Evolutionary conservation across 2,329 filamentous ascomycete genomes (phyloP).

Genomic region (Exophiala spinifera): DNA sequence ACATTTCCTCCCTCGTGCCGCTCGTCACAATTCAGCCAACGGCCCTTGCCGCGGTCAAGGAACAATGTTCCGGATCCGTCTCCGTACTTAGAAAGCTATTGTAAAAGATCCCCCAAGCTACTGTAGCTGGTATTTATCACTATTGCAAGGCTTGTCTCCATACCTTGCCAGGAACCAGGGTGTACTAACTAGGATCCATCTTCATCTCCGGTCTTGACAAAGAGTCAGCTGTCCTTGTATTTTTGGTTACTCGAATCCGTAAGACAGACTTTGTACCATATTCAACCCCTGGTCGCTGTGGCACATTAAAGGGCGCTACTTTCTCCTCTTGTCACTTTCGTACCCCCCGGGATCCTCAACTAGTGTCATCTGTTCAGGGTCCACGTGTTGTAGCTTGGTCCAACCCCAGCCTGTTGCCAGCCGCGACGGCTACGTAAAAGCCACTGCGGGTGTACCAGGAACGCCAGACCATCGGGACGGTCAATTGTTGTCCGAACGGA

Average conservation of each 20-base stretch:
- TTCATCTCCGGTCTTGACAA: constrained; percentile 14
- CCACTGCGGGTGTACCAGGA: too few relatives aligned
- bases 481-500: neutral
- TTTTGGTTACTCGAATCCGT: too few relatives aligned
- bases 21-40: too few relatives aligned
- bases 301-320: neutral
- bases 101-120: too few relatives aligned
- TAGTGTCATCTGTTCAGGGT: constrained; percentile 2
- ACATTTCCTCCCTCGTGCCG: too few relatives aligned
- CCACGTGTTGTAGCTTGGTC: constrained; percentile 11
- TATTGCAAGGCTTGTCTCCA: too few relatives aligned
- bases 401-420: constrained; percentile 1
- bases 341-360: constrained; percentile 1
- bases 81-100: too few relatives aligned
- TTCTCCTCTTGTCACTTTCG: constrained; percentile 9
- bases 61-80: too few relatives aligned
- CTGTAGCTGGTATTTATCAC: too few relatives aligned
- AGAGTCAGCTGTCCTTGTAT: neutral
- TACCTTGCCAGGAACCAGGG: too few relatives aligned
- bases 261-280: neutral
- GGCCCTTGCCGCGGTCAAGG: too few relatives aligned
- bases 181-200: neutral
- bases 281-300: neutral
- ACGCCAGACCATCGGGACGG: neutral
- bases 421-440: too few relatives aligned